phyloP scores from a whole-genome alignment of 83 land plant genomes.

The Isoetes engelmannii region DNA sequence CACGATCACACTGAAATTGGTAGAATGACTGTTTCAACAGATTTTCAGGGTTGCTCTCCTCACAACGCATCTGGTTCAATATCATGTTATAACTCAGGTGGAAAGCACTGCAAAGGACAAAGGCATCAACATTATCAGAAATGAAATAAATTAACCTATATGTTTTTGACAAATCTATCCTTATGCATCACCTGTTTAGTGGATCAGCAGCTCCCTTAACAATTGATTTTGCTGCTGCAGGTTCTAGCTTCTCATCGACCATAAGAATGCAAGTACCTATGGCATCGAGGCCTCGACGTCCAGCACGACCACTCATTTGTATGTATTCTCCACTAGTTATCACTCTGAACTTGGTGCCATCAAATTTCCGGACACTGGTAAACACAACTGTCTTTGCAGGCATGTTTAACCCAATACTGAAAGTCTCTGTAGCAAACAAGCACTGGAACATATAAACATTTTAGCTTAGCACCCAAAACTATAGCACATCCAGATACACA shows the following conservation, averaged over 20 bases:
- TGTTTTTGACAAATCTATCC: background rate
- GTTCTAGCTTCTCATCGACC: slow-evolving; percentile 98
- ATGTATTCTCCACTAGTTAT: slow-evolving; percentile 95
- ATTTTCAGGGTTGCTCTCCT: slow-evolving; percentile 91
- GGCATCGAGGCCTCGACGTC: slow-evolving; percentile 92
- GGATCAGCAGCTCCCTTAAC: slow-evolving; percentile 92
- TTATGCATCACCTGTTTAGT: slow-evolving; percentile 65
- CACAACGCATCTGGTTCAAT: slow-evolving; percentile 91
- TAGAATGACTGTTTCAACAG: slow-evolving; percentile 80
- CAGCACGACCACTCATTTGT: slow-evolving; percentile 99
- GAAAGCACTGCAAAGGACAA: slow-evolving; percentile 96
- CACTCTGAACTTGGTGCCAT: slow-evolving; percentile 98
- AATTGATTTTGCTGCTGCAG: slow-evolving; percentile 89
- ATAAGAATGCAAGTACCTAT: slow-evolving; percentile 95
- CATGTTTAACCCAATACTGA: slow-evolving; percentile 99
- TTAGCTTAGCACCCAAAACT: too few relatives aligned
- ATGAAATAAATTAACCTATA: background rate
- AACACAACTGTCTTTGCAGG: slow-evolving; percentile 99
- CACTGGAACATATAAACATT: slow-evolving; percentile 73
- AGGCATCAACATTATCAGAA: background rate
- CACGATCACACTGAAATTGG: slow-evolving; percentile 91
- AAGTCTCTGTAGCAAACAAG: slow-evolving; percentile 99
- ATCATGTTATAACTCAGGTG: slow-evolving; percentile 99
- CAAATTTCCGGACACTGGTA: slow-evolving; percentile 93
- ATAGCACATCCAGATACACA: too few relatives aligned